A percentile compares a stretch with the other conserved stretches of the same genome.
These are phyloP conservation scores for Atalantia buxifolia DNA, from an alignment of 345 rosid genomes.

Conservation along the genomic window DNA sequence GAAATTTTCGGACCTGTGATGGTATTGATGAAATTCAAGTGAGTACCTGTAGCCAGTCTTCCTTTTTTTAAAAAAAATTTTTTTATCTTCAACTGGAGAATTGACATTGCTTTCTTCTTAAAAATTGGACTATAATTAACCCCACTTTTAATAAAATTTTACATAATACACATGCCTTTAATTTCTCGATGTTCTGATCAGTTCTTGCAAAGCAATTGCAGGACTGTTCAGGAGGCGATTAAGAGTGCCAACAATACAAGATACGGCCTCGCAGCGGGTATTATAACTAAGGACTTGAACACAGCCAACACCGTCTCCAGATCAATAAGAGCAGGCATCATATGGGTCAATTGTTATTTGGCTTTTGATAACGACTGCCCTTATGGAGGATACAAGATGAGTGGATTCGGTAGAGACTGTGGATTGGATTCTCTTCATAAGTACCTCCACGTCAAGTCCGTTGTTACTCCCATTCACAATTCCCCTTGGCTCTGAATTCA, in stretches of 20 bases:
- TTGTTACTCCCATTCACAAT: conserved; percentile 58
- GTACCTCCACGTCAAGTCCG: conserved; percentile 62
- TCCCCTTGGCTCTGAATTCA: conserved; percentile 61
- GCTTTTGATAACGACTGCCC: conserved; percentile 60
- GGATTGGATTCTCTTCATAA: conserved; percentile 61
- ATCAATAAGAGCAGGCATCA: conserved; percentile 56
- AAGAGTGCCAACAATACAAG: conserved; percentile 56
- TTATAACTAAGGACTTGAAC: conserved; percentile 59
- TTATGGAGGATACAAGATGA: conserved; percentile 70
- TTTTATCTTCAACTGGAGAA: not conserved
- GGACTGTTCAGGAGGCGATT: conserved; percentile 72
- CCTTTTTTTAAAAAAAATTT: too few relatives aligned
- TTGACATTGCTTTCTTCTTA: not conserved
- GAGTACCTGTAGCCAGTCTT: not conserved
- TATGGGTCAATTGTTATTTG: conserved; percentile 74
- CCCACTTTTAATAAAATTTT: not conserved
- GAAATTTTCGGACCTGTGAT: conserved; percentile 85
- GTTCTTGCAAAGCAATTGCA: conserved; percentile 12
- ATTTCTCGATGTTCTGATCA: not conserved
- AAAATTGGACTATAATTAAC: too few relatives aligned
- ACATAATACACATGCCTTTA: too few relatives aligned
- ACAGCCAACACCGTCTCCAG: conserved; percentile 66
- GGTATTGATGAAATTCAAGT: conserved; percentile 78
- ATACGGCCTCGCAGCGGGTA: conserved; percentile 81
- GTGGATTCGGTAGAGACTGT: conserved; percentile 62